These are phyloP conservation scores for Penicillium sp. DNA, from an alignment of 2,329 filamentous ascomycete genomes.

Conservation along the genomic window DNA sequence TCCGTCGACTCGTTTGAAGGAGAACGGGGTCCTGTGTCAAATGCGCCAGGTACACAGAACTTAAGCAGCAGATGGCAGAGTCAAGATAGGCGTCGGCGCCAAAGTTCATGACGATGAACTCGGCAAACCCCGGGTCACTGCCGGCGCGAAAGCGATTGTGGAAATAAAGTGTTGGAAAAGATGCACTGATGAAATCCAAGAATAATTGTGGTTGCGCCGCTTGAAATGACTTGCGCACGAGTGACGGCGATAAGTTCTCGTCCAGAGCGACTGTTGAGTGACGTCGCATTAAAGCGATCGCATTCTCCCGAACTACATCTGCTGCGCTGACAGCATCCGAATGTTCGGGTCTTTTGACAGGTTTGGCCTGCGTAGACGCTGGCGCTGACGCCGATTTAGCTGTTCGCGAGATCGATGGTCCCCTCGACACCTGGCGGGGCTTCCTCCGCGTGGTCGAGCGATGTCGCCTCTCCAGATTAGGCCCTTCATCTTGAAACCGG, in stretches of 20 bases:
- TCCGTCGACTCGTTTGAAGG: conserved; percentile 23
- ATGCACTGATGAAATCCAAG: conserved; percentile 25
- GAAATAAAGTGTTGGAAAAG: conserved; percentile 29
- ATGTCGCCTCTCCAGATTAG: conserved; percentile 32
- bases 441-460: conserved; percentile 14
- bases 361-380: background rate
- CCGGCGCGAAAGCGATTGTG: conserved; percentile 28
- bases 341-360: background rate
- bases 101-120: conserved; percentile 24
- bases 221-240: conserved; percentile 21
- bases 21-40: conserved; percentile 23
- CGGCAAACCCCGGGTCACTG: conserved; percentile 21
- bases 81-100: conserved; percentile 25
- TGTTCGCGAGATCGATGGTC: conserved; percentile 1
- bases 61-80: conserved; percentile 27
- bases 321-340: conserved; percentile 9
- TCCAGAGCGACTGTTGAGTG: conserved; percentile 19
- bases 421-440: conserved; percentile 3
- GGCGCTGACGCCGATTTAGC: background rate
- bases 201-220: conserved; percentile 25
- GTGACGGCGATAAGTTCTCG: conserved; percentile 21
- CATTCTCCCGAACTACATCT: conserved; percentile 22
- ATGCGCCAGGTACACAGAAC: conserved; percentile 27
- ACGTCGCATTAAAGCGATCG: conserved; percentile 26
- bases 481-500: conserved; percentile 41